Percentiles rank a stretch among this genome's conserved stretches.
phyloP scores from a whole-genome alignment of 2,329 filamentous ascomycete genomes.

The Escovopsis sp. region DNA sequence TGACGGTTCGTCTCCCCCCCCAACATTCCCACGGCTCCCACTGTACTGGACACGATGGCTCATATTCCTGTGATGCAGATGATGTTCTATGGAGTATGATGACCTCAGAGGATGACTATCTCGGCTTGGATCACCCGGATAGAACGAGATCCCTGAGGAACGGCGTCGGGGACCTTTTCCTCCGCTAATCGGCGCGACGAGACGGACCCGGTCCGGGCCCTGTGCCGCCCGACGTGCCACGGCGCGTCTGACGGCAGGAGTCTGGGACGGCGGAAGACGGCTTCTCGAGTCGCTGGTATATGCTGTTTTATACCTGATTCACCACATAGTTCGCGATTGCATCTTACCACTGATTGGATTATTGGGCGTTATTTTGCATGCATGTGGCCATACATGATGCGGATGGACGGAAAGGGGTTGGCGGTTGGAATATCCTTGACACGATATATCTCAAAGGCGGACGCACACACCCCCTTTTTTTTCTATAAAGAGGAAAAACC shows the following conservation, averaged over 20 bases:
- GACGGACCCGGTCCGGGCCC: neutral
- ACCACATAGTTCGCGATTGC: neutral
- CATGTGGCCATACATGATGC: constrained; percentile 6
- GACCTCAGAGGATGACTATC: constrained; percentile 41
- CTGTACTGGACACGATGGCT: too few species aligned
- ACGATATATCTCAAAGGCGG: constrained; percentile 2
- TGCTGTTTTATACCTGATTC: constrained; percentile 6
- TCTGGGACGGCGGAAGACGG: neutral
- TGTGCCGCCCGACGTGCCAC: too few species aligned
- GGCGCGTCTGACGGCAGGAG: too few species aligned
- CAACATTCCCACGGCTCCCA: constrained; percentile 9
- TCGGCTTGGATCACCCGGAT: constrained; percentile 53
- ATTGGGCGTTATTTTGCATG: constrained; percentile 7
- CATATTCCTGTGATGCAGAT: constrained; percentile 24
- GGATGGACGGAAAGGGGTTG: neutral
- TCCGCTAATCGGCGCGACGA: constrained; percentile 20
- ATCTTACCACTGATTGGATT: constrained; percentile 3
- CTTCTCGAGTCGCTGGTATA: constrained; percentile 6
- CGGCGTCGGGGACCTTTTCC: constrained; percentile 48
- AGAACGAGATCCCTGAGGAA: constrained; percentile 43
- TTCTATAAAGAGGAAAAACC: too few species aligned
- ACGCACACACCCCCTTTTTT: neutral
- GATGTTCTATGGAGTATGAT: constrained; percentile 42
- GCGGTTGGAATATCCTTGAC: constrained; percentile 3
- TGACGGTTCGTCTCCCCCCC: constrained; percentile 49